Evolutionary conservation across 345 rosid species (phyloP).

Genomic region (Iberis pinnata): DNA sequence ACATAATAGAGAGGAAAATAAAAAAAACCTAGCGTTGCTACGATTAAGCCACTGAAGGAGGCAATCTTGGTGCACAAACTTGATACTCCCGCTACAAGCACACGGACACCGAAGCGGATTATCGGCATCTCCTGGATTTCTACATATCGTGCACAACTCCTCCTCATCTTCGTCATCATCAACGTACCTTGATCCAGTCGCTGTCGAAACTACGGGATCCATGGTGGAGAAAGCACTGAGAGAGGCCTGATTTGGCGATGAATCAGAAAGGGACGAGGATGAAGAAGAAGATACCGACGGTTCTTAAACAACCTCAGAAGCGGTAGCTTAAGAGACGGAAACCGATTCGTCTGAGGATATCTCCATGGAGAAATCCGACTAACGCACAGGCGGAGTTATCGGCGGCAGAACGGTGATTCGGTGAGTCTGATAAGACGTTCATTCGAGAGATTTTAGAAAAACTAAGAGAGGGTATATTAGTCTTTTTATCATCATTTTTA

Average conservation of each 20-base stretch:
- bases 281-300: conserved; percentile 19
- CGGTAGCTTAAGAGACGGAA: conserved; percentile 24
- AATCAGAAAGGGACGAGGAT: conserved; percentile 28
- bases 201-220: conserved; percentile 19
- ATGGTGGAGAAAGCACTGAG: conserved; percentile 21
- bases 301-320: conserved; percentile 26
- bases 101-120: conserved; percentile 94
- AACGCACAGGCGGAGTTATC: not conserved
- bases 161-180: conserved; percentile 90
- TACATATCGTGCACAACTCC: conserved; percentile 98
- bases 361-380: conserved; percentile 32
- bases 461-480: too few relatives aligned
- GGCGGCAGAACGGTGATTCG: conserved; percentile 24
- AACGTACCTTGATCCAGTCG: conserved; percentile 23
- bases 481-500: too few relatives aligned
- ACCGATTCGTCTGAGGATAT: conserved; percentile 32
- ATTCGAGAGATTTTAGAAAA: too few relatives aligned
- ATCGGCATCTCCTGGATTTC: conserved; percentile 88
- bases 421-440: conserved; percentile 29
- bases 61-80: conserved; percentile 96
- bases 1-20: not conserved
- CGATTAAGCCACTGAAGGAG: conserved; percentile 99
- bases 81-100: conserved; percentile 98
- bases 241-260: conserved; percentile 26
- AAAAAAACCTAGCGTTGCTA: conserved; percentile 84